Evolutionary conservation across 2,329 filamentous ascomycete species (phyloP), one percentile per base, ranked within the genome.

Genomic region (Xylariales sp.): DNA sequence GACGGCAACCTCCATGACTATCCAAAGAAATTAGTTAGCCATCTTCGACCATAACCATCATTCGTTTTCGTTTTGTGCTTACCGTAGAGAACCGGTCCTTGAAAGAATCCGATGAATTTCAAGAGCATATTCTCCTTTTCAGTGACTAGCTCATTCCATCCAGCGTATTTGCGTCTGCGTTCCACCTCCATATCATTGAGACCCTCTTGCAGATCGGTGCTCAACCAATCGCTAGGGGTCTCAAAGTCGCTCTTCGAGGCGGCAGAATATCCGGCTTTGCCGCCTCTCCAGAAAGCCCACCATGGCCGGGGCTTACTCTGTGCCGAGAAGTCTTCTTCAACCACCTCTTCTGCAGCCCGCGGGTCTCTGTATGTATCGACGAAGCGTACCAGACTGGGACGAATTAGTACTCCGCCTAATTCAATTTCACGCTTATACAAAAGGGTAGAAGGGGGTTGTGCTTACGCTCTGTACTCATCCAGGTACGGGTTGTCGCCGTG

Each of bases 111-210:
- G 51, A 88, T 65, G 67, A 88, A 87, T 67, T 87, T 82, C 58
- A 83, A 60, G 60, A 86, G 74, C 69, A 85, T 67, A 69, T 86
- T 87, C 66, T 82, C 79, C 72, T 86, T 86, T 69, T 87, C 83
- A 21, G 81, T 78, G 20, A 73, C 70, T 59, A 88, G 69, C 61
- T 88, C 83, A 67, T 87, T 88, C 68, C 65, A 86, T 44, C 83
- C 83, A 49, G 70, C 72, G 53, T 74, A 73, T 67, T 78, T 84
- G 51, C 83, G 72, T 53, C 83, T 76, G 36, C 55, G 54, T 54
- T 85, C 82, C 38, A 85, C 75, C 43, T 85, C 78, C 44, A 57
- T 47, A 39, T 61, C 57, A 42, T 67, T 67, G 41, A 88, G 70
- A 73, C 83, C 83, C 41, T 71, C 59, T 56, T 72, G 72, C 60